Base-by-base conservation (phyloP, 2,329 filamentous ascomycete genomes). In the Cercospora beticola region DNA sequence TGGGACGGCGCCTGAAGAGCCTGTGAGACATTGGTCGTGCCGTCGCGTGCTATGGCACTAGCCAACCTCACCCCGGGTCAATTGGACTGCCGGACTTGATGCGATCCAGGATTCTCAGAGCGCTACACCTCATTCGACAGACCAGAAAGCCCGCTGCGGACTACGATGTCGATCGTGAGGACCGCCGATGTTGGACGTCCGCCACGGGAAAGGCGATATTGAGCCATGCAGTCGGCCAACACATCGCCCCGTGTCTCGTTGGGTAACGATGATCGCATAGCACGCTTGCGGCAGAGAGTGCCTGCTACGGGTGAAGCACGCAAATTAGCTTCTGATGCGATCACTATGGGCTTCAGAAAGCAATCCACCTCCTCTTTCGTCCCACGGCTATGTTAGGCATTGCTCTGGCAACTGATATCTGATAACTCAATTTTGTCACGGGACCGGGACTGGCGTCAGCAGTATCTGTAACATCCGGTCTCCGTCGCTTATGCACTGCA, bases 141-240 rank as follows among this genome's bases (percentile, higher is more conserved):
- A 43, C 23, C 26, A 26, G 31, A 62, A 30, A 49, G 23, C 10
- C 60, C 28, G 60, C 36, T 30, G 40, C 36, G 28, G 14, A 14
- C 23, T n/a, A 28, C 10, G 36, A 26, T 31, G 60, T 40, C 60
- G 36, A 46, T 62, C 60, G 26, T 49, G 21, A 46, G 33, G 40
- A 28, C 23, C 36, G 23, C 16, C 60, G 28, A 58, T 28, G 31
- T 18, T 58, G 28, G 56, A 58, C 9, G 30, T 31, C 56, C 28
- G 56, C 56, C 56, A 58, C n/a, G 18, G 18, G 28, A 61, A 46
- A 61, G 40, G 60, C 60, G 60, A 62, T 28, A 43, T 30, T 46
- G 60, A 61, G 36, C 60, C 60, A 62, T 49, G 60, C 60, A 62
- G 36, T 49, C 60, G 26, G 60, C 36, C 31, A 49, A 26, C 60